A percentile compares a stretch with the other conserved stretches of the same genome.
Conservation (phyloP, 495 filamentous ascomycete species). For the Lentithecium fluviatile region DNA sequence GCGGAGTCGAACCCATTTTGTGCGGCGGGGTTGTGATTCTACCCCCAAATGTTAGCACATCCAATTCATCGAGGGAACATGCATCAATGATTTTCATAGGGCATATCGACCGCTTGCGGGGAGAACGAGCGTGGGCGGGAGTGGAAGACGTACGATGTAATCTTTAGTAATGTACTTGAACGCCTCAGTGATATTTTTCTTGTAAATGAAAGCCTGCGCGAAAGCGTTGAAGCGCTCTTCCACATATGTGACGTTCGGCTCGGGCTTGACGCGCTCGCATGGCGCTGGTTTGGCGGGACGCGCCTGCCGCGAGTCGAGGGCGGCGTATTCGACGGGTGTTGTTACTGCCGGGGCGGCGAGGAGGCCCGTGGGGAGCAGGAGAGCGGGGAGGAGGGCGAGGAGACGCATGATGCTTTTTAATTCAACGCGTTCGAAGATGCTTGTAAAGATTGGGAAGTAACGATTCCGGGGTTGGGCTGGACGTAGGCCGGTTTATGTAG, state of each 20-base stretch:
- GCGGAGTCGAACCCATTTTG: conserved; percentile 44
- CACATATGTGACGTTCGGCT: conserved; percentile 29
- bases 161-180: conserved; percentile 43
- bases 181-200: conserved; percentile 43
- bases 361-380: background rate
- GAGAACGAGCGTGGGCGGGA: no score
- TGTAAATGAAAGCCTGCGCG: conserved; percentile 41
- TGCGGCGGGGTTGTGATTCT: conserved; percentile 47
- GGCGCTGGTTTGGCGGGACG: conserved; percentile 21
- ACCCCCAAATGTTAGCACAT: background rate
- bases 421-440: no score
- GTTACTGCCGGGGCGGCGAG: conserved; percentile 8
- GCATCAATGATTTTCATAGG: background rate
- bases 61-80: background rate
- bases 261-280: conserved; percentile 17
- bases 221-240: conserved; percentile 40
- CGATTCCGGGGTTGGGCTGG: no score
- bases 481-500: no score
- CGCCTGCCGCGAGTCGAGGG: background rate
- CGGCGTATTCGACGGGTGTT: background rate
- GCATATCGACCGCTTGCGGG: no score
- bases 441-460: no score
- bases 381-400: conserved; percentile 1
- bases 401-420: conserved; percentile 18
- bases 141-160: conserved; percentile 41